Evolutionary conservation across 306 rosid genomes (phyloP).

Genomic region (Rosa rugosa): DNA sequence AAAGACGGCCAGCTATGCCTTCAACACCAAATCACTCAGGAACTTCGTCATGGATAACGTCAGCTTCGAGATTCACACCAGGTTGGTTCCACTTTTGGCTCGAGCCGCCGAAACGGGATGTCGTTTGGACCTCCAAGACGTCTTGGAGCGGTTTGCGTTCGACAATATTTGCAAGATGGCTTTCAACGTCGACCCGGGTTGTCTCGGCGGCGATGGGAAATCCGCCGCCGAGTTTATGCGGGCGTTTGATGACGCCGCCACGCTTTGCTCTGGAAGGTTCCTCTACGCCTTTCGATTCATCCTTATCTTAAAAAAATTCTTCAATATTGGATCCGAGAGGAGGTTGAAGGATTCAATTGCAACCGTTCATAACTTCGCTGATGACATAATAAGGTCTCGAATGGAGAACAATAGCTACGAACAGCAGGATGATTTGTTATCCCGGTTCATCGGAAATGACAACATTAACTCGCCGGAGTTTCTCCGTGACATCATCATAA

Average conservation of each 20-base stretch:
- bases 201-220: conserved; percentile 48
- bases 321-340: conserved; percentile 55
- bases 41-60: conserved; percentile 56
- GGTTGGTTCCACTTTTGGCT: conserved; percentile 46
- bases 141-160: conserved; percentile 68
- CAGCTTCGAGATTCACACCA: conserved; percentile 35
- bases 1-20: conserved; percentile 65
- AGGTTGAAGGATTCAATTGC: conserved; percentile 41
- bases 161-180: conserved; percentile 69
- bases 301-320: conserved; percentile 32
- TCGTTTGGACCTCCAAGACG: conserved; percentile 55
- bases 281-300: conserved; percentile 5
- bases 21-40: conserved; percentile 60
- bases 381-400: conserved; percentile 46
- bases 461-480: conserved; percentile 36
- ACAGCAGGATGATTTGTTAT: conserved; percentile 40
- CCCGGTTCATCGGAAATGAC: conserved; percentile 52
- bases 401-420: conserved; percentile 23
- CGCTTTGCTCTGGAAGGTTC: conserved; percentile 43
- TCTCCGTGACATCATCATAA: conserved; percentile 62
- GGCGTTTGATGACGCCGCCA: conserved; percentile 62
- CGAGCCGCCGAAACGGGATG: conserved; percentile 24
- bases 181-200: conserved; percentile 53
- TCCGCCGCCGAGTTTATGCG: conserved; percentile 46
- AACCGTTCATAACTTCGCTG: conserved; percentile 55